phyloP scores from a whole-genome alignment of 768 basidiomycete genomes.

The Boletus subcaerulescens region DNA sequence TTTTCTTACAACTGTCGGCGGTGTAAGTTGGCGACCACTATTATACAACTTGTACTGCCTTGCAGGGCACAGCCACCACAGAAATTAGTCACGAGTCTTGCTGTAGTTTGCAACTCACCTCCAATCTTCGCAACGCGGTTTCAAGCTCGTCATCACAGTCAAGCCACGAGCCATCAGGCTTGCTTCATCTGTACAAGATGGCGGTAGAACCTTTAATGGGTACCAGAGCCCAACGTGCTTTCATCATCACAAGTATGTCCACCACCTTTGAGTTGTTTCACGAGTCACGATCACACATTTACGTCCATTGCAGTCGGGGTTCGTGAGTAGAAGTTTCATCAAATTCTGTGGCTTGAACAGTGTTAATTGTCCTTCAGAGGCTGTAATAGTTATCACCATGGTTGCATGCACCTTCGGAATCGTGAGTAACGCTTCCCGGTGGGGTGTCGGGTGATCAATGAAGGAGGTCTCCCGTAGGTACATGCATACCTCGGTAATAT shows the following conservation, averaged over 20 bases:
- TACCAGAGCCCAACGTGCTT: constrained; percentile 69
- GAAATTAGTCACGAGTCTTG: background rate
- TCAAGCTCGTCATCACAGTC: constrained; percentile 9
- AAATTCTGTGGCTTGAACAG: background rate
- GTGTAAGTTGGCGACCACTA: no score
- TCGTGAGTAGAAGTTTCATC: constrained; percentile 47
- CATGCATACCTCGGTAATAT: constrained; percentile 30
- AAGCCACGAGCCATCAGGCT: constrained; percentile 13
- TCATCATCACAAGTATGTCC: constrained; percentile 65
- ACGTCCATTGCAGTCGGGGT: constrained; percentile 42
- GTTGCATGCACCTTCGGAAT: constrained; percentile 67
- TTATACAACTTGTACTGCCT: no score
- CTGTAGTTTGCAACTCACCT: background rate
- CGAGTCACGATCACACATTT: constrained; percentile 6
- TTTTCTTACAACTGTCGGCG: no score
- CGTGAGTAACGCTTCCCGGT: constrained; percentile 37
- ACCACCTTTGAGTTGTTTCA: constrained; percentile 3
- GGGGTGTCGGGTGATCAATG: constrained; percentile 1
- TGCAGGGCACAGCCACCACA: constrained; percentile 18
- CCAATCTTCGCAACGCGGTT: background rate
- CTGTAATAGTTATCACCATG: constrained; percentile 70
- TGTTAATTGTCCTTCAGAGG: constrained; percentile 47
- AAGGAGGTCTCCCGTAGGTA: constrained; percentile 40
- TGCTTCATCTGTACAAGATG: constrained; percentile 42
- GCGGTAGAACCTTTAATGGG: constrained; percentile 68